Percentiles rank a stretch among this genome's conserved stretches.
These are phyloP conservation scores for Melampsora americana DNA, from an alignment of 1,284 basidiomycete genomes.

Conservation along the genomic window DNA sequence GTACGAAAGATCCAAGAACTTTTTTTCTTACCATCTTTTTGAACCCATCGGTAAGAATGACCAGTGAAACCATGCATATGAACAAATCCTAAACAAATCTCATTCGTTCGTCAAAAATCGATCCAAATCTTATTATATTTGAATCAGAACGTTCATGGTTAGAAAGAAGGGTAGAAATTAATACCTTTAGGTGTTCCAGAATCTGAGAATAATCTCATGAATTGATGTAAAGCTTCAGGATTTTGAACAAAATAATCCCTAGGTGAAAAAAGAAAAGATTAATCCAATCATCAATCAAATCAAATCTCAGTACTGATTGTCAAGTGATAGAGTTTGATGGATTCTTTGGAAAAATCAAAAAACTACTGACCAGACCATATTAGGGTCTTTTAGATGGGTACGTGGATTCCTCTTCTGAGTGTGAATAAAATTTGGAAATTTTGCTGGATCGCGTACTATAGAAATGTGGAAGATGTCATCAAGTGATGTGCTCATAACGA, in stretches of 20 bases:
- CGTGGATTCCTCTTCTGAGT: conserved; percentile 88
- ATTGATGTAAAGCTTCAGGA: conserved; percentile 84
- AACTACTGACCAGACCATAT: conserved; percentile 68
- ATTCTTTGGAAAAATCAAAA: no score
- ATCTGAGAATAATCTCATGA: conserved; percentile 80
- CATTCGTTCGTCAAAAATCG: no score
- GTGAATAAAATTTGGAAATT: conserved; percentile 80
- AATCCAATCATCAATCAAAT: no score
- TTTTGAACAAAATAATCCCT: conserved; percentile 81
- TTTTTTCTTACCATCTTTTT: conserved; percentile 71
- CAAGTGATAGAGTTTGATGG: no score
- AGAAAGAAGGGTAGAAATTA: no score
- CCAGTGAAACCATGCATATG: conserved; percentile 76
- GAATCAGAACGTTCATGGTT: no score
- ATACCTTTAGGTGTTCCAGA: conserved; percentile 80
- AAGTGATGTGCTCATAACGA: no score
- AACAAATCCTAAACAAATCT: no score
- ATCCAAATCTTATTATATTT: no score
- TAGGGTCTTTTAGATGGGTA: conserved; percentile 76
- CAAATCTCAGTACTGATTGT: no score
- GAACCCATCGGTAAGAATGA: conserved; percentile 86
- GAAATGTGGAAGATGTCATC: no score
- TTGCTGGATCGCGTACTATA: conserved; percentile 55
- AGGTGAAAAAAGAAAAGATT: no score
- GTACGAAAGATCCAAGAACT: conserved; percentile 67